These are phyloP conservation scores for Artemisia annua DNA, from an alignment of 129 eudicot genomes.

Conservation along the genomic window DNA sequence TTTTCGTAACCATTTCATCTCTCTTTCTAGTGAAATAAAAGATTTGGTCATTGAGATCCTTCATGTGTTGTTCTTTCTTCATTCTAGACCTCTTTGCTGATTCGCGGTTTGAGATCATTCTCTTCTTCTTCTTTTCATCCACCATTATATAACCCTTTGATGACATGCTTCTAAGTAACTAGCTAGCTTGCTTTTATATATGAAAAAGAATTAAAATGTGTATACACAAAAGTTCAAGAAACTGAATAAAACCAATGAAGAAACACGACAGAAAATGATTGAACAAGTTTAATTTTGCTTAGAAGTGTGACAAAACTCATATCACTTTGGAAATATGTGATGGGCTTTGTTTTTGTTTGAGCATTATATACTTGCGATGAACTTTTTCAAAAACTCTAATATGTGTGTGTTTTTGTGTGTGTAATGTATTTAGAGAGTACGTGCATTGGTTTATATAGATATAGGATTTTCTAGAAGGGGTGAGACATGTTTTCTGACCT, in stretches of 20 bases:
- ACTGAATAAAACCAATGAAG: constrained; percentile 71
- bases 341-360: constrained; percentile 14
- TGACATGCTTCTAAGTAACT: constrained; percentile 17
- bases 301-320: constrained; percentile 46
- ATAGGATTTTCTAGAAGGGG: constrained; percentile 10
- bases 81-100: constrained; percentile 70
- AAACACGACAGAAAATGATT: constrained; percentile 65
- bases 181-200: constrained; percentile 4
- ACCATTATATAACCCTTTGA: constrained; percentile 34
- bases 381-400: constrained; percentile 5
- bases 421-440: not conserved
- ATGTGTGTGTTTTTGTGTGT: not conserved
- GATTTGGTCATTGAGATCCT: constrained; percentile 48
- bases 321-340: constrained; percentile 25
- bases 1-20: constrained; percentile 35
- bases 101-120: constrained; percentile 69
- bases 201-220: not conserved
- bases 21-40: constrained; percentile 34
- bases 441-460: not conserved
- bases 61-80: constrained; percentile 60
- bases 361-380: constrained; percentile 3
- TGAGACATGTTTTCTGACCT: constrained; percentile 12
- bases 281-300: constrained; percentile 49
- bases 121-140: constrained; percentile 65
- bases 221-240: constrained; percentile 37